phyloP scores from a whole-genome alignment of 2,329 filamentous ascomycete species.

The Didymella pinodella region DNA sequence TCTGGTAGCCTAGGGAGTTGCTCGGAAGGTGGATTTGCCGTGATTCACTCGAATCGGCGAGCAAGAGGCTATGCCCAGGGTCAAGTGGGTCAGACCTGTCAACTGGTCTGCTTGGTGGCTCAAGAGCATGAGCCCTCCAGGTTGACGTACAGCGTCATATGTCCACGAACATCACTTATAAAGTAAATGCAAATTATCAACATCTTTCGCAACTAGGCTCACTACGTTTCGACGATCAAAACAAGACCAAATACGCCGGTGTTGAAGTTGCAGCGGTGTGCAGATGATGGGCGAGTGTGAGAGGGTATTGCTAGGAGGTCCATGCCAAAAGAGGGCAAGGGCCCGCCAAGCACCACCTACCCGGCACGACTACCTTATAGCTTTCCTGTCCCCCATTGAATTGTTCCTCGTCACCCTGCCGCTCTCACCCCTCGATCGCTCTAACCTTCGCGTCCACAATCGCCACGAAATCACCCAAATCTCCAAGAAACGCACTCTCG shows the following conservation, averaged over 20 bases:
- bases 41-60: conserved; percentile 6
- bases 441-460: conserved; percentile 38
- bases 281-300: conserved; percentile 37
- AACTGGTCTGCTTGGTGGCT: conserved; percentile 39
- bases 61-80: conserved; percentile 19
- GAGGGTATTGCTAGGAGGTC: conserved; percentile 39
- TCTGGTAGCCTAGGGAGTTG: not conserved
- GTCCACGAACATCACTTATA: conserved; percentile 16
- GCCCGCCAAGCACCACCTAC: conserved; percentile 29
- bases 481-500: conserved; percentile 53
- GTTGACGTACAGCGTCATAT: conserved; percentile 12
- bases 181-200: conserved; percentile 16
- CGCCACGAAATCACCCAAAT: conserved; percentile 38
- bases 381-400: conserved; percentile 43
- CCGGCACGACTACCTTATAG: conserved; percentile 40
- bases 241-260: conserved; percentile 71
- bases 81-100: conserved; percentile 45
- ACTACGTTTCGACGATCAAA: conserved; percentile 58
- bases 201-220: conserved; percentile 22
- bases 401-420: conserved; percentile 46
- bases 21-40: conserved; percentile 4
- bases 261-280: conserved; percentile 47
- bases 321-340: conserved; percentile 38
- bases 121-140: conserved; percentile 35
- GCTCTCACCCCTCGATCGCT: conserved; percentile 38